These are phyloP conservation scores for Bonia amplexicaulis DNA, from an alignment of 176 grass and related monocot genomes.

Conservation along the genomic window DNA sequence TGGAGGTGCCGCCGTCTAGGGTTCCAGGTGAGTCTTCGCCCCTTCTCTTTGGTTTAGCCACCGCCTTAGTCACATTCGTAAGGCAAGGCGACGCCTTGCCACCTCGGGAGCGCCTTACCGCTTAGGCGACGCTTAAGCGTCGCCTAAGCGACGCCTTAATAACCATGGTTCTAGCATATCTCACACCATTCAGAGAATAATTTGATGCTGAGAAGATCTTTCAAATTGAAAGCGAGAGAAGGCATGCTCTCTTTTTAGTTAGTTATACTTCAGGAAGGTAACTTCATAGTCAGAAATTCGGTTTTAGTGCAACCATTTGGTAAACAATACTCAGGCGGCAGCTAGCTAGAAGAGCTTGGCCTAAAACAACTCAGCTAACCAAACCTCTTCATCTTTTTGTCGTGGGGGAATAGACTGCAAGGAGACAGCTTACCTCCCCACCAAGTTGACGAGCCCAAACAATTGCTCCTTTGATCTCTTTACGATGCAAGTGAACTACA, in stretches of 20 bases:
- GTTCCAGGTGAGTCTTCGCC: too few relatives aligned
- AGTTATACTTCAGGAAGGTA: not conserved
- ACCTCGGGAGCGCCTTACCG: too few relatives aligned
- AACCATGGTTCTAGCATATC: not conserved
- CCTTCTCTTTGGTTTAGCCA: too few relatives aligned
- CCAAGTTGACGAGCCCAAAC: conserved; percentile 98
- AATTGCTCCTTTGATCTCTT: conserved; percentile 62
- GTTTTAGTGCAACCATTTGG: not conserved
- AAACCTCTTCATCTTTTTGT: not conserved
- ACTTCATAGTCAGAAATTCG: not conserved
- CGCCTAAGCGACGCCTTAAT: too few relatives aligned
- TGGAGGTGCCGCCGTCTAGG: too few relatives aligned
- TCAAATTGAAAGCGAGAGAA: not conserved
- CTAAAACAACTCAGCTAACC: not conserved
- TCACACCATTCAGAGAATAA: not conserved
- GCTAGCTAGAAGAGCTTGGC: not conserved
- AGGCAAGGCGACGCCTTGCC: too few relatives aligned
- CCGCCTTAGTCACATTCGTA: too few relatives aligned
- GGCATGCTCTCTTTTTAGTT: not conserved
- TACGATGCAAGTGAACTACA: conserved; percentile 64
- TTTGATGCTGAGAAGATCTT: not conserved
- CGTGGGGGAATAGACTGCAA: not conserved
- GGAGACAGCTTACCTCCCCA: conserved; percentile 59
- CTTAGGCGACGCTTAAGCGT: too few relatives aligned
- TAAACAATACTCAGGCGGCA: not conserved